Base-by-base conservation (phyloP, 176 grass and related monocot species). In the Puya raimondii region DNA sequence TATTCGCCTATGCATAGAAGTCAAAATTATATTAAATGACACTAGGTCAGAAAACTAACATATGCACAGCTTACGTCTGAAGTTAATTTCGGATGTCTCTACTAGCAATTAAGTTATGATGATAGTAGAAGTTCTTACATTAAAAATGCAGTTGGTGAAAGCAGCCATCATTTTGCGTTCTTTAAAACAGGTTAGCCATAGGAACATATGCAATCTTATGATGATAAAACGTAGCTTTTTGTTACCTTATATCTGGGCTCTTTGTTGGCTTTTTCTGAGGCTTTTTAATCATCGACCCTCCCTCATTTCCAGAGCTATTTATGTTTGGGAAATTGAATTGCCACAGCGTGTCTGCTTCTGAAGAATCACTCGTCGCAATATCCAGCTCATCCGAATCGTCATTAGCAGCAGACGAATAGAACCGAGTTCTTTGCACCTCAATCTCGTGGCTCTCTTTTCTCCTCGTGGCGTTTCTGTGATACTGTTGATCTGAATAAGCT, bases 321-420 rank as follows among this genome's bases (percentile, higher is more conserved):
- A 91, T 79, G 79, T 78, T 99, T 81, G 86, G 85, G 52, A 82
- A 58, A 84, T 82, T 93, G 79, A 91, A 92, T 66, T 91, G 94
- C 94, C 94, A 99, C 20, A 88, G 80, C 71, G 83, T 84, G 64
- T 99, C 94, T 77, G 90, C 88, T 90, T 99, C 94, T 49, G 94
- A 99, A 64, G 94, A 99, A 88, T 99, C 94, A 71, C 94, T 99
- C 25, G 94, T 99, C 67, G 90, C 94, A 75, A 99, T 81, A 72
- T 97, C 94, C 70, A 93, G 77, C 64, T 99, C 94, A 84, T 99
- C 94, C 3, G 89, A 93, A 65, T 91, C 94, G 66, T 99, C 94
- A 11, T 89, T 91, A 76, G 88, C 85, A 26, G 71, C 79, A 72
- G 82, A 89, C 50, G 33, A 42, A 42, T 87, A 93, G 67, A 92